Evolutionary conservation across 2,329 filamentous ascomycete genomes (phyloP).

Genomic region (Juglanconis oblonga): DNA sequence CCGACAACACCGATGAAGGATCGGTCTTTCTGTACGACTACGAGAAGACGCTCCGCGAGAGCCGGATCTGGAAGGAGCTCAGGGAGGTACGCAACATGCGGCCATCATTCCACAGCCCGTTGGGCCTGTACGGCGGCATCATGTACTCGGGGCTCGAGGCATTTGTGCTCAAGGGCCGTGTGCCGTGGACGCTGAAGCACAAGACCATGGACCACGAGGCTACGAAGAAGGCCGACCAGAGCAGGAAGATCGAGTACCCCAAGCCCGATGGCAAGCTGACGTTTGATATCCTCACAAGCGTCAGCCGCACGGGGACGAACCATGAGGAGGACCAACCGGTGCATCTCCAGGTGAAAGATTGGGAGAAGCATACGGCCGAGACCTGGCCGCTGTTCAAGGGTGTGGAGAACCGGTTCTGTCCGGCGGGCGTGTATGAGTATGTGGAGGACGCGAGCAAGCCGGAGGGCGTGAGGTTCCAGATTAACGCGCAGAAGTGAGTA

Average conservation of each 20-base stretch:
- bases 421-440: slow-evolving; percentile 97
- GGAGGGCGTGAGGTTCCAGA: slow-evolving; percentile 91
- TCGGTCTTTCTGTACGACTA: slow-evolving; percentile 93
- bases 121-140: slow-evolving; percentile 87
- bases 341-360: slow-evolving; percentile 91
- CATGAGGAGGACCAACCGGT: slow-evolving; percentile 98
- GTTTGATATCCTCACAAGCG: slow-evolving; percentile 94
- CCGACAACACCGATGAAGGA: slow-evolving; percentile 50
- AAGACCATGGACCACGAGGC: slow-evolving; percentile 71
- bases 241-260: slow-evolving; percentile 87
- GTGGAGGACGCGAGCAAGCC: slow-evolving; percentile 87
- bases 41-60: slow-evolving; percentile 81
- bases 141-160: slow-evolving; percentile 92
- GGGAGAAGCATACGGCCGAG: slow-evolving; percentile 82
- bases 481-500: slow-evolving; percentile 93
- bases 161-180: slow-evolving; percentile 77
- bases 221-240: slow-evolving; percentile 77
- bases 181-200: slow-evolving; percentile 91
- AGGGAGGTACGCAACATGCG: slow-evolving; percentile 97
- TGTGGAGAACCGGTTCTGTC: slow-evolving; percentile 94
- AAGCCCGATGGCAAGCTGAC: slow-evolving; percentile 94
- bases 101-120: slow-evolving; percentile 83
- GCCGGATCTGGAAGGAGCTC: slow-evolving; percentile 89
- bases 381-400: slow-evolving; percentile 89
- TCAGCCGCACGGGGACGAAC: slow-evolving; percentile 93